A percentile compares a stretch with the other conserved stretches of the same genome.
Evolutionary conservation across 805 yeast genomes (phyloP).

Genomic region (Lipomyces spencermartinsiae): DNA sequence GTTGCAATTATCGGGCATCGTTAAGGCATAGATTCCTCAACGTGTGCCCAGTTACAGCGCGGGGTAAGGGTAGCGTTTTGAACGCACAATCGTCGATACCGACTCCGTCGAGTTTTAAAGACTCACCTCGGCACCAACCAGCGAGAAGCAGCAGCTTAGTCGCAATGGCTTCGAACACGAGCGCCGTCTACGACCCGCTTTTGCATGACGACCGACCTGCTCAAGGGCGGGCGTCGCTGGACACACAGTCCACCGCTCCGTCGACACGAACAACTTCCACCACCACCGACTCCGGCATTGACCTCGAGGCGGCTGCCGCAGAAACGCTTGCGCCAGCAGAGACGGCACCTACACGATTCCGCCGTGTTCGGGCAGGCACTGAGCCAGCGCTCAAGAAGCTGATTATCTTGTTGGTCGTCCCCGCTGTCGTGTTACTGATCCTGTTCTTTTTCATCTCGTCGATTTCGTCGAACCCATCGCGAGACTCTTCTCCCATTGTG

Average conservation of each 20-base stretch:
- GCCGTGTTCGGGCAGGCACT: conserved; percentile 31
- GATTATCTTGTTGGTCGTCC: conserved; percentile 37
- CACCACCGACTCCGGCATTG: conserved; percentile 18
- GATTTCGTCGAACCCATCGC: conserved; percentile 33
- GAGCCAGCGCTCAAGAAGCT: conserved; percentile 37
- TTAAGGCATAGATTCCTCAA: not conserved
- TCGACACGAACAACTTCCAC: conserved; percentile 10
- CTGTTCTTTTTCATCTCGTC: conserved; percentile 38
- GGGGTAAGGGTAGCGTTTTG: not conserved
- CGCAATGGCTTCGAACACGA: conserved; percentile 8
- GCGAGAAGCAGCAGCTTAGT: not conserved
- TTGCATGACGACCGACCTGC: conserved; percentile 35
- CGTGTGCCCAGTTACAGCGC: not conserved
- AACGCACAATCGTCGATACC: too few species aligned
- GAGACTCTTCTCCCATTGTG: conserved; percentile 43
- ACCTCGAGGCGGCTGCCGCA: conserved; percentile 37
- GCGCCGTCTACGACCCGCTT: conserved; percentile 35
- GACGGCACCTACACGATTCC: conserved; percentile 29
- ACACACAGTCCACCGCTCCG: conserved; percentile 11
- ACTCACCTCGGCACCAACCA: not conserved
- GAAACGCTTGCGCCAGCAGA: conserved; percentile 29
- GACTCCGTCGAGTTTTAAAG: too few species aligned
- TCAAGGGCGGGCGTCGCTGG: conserved; percentile 20
- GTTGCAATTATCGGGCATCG: not conserved
- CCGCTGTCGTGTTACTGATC: conserved; percentile 39